Evolutionary conservation across 2,329 filamentous ascomycete species (phyloP).

Genomic region (Beauveria rudraprayagi): DNA sequence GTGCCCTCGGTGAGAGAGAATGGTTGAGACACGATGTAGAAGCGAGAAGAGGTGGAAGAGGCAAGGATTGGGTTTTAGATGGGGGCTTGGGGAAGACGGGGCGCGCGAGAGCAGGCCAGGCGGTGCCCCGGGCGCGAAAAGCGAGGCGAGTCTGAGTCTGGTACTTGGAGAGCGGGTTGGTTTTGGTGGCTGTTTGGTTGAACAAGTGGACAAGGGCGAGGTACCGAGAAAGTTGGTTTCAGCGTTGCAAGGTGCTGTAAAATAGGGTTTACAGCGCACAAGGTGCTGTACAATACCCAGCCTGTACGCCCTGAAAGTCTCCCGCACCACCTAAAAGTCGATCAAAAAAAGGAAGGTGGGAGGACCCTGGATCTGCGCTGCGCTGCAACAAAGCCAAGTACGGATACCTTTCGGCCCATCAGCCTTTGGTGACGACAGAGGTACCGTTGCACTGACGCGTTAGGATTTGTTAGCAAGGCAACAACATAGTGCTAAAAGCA

Average conservation of each 20-base stretch:
- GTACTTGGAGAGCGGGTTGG: not conserved
- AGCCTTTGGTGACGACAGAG: not conserved
- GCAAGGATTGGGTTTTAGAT: constrained; percentile 1
- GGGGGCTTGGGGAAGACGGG: not conserved
- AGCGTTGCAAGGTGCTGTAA: not conserved
- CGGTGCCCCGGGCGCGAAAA: not conserved
- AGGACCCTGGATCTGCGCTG: constrained; percentile 2
- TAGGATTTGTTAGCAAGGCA: not conserved
- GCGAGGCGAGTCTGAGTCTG: not conserved
- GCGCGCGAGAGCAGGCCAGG: not conserved
- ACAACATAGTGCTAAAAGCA: not conserved
- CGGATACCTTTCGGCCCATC: not conserved
- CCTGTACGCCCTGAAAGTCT: not conserved
- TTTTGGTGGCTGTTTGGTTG: not conserved
- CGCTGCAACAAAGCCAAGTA: not conserved
- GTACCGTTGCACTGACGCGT: constrained; percentile 6
- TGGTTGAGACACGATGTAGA: constrained; percentile 5
- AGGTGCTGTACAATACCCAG: not conserved
- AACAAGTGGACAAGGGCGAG: not conserved
- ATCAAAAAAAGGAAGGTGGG: not conserved
- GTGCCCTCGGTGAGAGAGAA: constrained; percentile 10
- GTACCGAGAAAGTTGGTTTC: not conserved
- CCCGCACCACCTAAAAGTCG: not conserved
- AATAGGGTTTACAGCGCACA: not conserved
- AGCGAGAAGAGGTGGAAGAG: not conserved